phyloP scores from a whole-genome alignment of 2,329 filamentous ascomycete genomes.

The Blastomyces silverae region DNA sequence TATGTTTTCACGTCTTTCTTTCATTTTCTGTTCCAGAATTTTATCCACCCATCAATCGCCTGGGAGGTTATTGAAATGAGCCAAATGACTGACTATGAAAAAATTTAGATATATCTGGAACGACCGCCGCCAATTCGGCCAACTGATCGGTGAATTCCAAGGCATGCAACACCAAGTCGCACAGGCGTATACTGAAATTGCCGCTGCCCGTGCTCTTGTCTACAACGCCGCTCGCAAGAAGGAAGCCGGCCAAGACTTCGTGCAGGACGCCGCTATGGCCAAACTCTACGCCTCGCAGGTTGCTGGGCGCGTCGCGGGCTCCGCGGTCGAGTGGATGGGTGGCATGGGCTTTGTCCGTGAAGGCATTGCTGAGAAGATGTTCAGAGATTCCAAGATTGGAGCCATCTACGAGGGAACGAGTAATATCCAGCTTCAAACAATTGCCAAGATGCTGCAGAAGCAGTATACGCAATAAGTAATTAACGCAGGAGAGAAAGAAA shows the following conservation, averaged over 20 bases:
- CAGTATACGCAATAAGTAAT: conserved; percentile 53
- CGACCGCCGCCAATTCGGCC: conserved; percentile 93
- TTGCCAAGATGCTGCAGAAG: conserved; percentile 63
- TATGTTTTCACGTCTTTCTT: conserved; percentile 34
- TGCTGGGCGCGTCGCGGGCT: conserved; percentile 73
- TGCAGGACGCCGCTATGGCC: conserved; percentile 94
- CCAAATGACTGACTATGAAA: neutral
- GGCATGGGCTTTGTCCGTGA: conserved; percentile 98
- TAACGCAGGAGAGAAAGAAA: conserved; percentile 1
- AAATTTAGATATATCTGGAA: conserved; percentile 88
- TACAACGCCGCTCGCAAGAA: conserved; percentile 97
- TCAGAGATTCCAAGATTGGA: conserved; percentile 95
- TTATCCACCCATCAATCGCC: neutral
- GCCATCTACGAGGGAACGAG: conserved; percentile 85
- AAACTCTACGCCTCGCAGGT: conserved; percentile 94
- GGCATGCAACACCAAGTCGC: conserved; percentile 99
- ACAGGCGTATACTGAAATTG: conserved; percentile 89
- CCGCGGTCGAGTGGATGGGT: conserved; percentile 98
- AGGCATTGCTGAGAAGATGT: conserved; percentile 96
- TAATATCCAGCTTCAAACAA: conserved; percentile 64
- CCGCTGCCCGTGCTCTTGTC: conserved; percentile 81
- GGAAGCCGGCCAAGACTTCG: conserved; percentile 93
- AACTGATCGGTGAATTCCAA: conserved; percentile 92
- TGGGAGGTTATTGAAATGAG: neutral
- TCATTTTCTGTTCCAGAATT: neutral